These are phyloP conservation scores for Striga hermonthica DNA, from an alignment of 305 asterid genomes.

Conservation along the genomic window DNA sequence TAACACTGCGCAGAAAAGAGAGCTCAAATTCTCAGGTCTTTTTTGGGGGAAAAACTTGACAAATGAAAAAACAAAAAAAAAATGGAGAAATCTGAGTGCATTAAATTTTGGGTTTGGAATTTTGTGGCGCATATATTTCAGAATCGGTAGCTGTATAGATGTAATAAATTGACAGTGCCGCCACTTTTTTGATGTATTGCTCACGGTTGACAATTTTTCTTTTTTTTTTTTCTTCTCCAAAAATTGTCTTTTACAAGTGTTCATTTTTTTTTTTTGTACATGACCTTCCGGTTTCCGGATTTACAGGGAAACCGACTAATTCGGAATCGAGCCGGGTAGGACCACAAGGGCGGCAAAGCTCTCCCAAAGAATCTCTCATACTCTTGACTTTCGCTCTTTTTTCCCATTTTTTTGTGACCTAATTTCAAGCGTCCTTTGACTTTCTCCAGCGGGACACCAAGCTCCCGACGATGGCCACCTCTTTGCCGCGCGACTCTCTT, in stretches of 20 bases:
- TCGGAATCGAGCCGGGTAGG: too few relatives aligned
- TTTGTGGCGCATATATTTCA: not conserved
- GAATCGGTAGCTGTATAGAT: not conserved
- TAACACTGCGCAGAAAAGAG: not conserved
- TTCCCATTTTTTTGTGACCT: too few relatives aligned
- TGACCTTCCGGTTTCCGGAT: too few relatives aligned
- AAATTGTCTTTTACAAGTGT: not conserved
- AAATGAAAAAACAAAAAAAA: slow-evolving; percentile 1
- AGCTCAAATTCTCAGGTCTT: slow-evolving; percentile 35
- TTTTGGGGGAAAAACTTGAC: slow-evolving; percentile 26
- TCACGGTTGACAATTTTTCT: not conserved
- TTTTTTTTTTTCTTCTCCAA: not conserved
- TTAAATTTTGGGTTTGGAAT: slow-evolving; percentile 26
- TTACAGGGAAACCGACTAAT: too few relatives aligned
- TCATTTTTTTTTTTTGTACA: not conserved
- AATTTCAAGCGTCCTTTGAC: too few relatives aligned
- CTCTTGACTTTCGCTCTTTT: too few relatives aligned
- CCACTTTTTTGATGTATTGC: not conserved
- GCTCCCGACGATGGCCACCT: too few relatives aligned
- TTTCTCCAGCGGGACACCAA: too few relatives aligned
- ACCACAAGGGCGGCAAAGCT: too few relatives aligned
- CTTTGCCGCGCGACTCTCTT: too few relatives aligned
- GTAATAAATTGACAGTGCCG: slow-evolving; percentile 24
- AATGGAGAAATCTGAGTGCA: not conserved
- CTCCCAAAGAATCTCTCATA: too few relatives aligned